phyloP scores from a whole-genome alignment of 2,329 filamentous ascomycete species.

The Fusarium sacchari region DNA sequence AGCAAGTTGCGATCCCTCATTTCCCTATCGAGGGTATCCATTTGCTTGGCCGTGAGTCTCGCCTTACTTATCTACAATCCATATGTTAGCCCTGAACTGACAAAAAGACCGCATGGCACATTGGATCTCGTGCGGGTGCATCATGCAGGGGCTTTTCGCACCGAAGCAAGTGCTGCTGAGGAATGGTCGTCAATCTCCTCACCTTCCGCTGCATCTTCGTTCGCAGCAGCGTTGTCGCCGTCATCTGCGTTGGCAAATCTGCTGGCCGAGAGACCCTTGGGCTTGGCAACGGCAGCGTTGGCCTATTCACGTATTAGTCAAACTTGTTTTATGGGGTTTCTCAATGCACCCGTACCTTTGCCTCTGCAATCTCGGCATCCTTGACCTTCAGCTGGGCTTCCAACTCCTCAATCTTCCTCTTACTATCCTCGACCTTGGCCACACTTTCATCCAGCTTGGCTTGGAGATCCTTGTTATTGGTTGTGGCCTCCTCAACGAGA shows the following conservation, averaged over 20 bases:
- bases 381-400: slow-evolving; percentile 69
- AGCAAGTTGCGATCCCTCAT: slow-evolving; percentile 65
- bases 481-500: slow-evolving; percentile 68
- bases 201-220: slow-evolving; percentile 61
- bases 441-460: slow-evolving; percentile 59
- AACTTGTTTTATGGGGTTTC: background rate
- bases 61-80: slow-evolving; percentile 56
- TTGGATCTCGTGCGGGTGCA: slow-evolving; percentile 45
- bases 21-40: slow-evolving; percentile 65
- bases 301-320: slow-evolving; percentile 49
- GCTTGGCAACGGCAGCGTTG: slow-evolving; percentile 54
- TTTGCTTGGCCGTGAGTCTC: slow-evolving; percentile 58
- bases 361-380: slow-evolving; percentile 71
- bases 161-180: slow-evolving; percentile 73
- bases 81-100: slow-evolving; percentile 33
- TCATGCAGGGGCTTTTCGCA: slow-evolving; percentile 65
- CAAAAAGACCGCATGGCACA: slow-evolving; percentile 20
- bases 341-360: slow-evolving; percentile 56
- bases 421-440: slow-evolving; percentile 57
- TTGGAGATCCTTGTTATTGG: slow-evolving; percentile 62
- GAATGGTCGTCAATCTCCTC: slow-evolving; percentile 70
- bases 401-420: slow-evolving; percentile 60
- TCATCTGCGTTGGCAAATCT: slow-evolving; percentile 60
- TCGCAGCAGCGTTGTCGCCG: slow-evolving; percentile 48
- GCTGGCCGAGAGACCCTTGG: slow-evolving; percentile 65